phyloP scores from a whole-genome alignment of 2,329 filamentous ascomycete species.

The Trichoderma koningiopsis region DNA sequence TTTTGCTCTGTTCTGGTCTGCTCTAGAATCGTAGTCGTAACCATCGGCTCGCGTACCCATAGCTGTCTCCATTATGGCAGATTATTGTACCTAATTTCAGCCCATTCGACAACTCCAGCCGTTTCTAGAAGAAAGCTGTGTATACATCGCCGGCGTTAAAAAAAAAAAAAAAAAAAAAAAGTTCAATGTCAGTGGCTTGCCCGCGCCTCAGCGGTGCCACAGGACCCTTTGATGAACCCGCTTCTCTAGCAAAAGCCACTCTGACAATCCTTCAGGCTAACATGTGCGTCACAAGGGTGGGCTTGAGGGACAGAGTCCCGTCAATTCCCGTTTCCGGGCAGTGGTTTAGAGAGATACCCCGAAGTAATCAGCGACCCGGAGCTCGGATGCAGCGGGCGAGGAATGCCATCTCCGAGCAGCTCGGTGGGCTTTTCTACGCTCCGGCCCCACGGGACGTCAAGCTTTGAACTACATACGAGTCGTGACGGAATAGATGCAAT shows the following conservation, averaged over 20 bases:
- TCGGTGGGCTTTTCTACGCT: slow-evolving; percentile 2
- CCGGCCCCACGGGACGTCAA: background rate
- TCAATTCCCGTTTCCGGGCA: slow-evolving; percentile 7
- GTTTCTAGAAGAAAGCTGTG: background rate
- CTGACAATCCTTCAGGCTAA: slow-evolving; percentile 2
- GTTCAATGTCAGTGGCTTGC: background rate
- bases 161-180: no score
- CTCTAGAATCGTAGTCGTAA: background rate
- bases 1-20: background rate
- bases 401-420: slow-evolving; percentile 13
- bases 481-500: background rate
- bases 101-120: background rate
- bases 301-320: background rate
- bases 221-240: background rate
- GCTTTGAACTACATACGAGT: background rate
- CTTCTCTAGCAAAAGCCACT: background rate
- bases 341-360: background rate
- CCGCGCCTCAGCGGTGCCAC: background rate
- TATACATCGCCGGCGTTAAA: background rate
- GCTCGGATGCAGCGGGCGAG: slow-evolving; percentile 20
- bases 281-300: slow-evolving; percentile 4
- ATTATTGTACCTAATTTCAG: background rate
- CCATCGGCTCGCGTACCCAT: background rate
- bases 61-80: background rate
- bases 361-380: background rate